Conservation (phyloP, 371 early-diverging fungal species). For the Rhizopus arrhizus region DNA sequence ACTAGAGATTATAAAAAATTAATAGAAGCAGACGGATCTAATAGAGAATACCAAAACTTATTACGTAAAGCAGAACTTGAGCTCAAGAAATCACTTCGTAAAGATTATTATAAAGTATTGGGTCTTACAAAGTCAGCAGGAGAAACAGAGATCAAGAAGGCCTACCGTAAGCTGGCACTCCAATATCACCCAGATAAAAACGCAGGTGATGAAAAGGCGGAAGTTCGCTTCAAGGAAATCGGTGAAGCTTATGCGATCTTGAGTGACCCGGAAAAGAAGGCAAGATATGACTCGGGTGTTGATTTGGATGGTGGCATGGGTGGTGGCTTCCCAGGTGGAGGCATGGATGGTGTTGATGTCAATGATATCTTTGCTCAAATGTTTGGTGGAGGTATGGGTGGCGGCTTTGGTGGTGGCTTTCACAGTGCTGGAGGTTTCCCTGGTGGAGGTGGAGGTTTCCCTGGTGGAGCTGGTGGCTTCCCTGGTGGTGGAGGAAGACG, state of each 20-base stretch:
- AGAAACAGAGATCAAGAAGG: conserved; percentile 89
- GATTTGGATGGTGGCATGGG: conserved; percentile 74
- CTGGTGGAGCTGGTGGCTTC: conserved; percentile 20
- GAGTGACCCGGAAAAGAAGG: conserved; percentile 81
- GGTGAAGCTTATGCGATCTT: conserved; percentile 79
- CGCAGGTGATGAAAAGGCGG: conserved; percentile 65
- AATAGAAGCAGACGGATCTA: conserved; percentile 63
- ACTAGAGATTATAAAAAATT: conserved; percentile 73
- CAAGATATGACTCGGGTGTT: conserved; percentile 76
- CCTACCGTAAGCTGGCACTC: conserved; percentile 85
- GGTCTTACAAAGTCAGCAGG: conserved; percentile 81
- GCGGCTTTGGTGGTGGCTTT: conserved; percentile 44
- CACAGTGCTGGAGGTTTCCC: conserved; percentile 27
- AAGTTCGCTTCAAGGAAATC: conserved; percentile 84
- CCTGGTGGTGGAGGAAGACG: conserved; percentile 31
- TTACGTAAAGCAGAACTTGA: conserved; percentile 75
- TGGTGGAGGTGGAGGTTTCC: conserved; percentile 22
- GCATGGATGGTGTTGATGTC: conserved; percentile 52
- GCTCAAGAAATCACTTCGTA: conserved; percentile 74
- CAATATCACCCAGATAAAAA: conserved; percentile 88
- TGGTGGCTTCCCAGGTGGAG: conserved; percentile 53
- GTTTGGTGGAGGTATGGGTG: conserved; percentile 57
- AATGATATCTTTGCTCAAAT: conserved; percentile 69
- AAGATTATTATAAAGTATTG: conserved; percentile 93
- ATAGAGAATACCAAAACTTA: conserved; percentile 67